A percentile compares a stretch with the other conserved stretches of the same genome.
Evolutionary conservation across 441 rosid genomes (phyloP).

Genomic region (Cnidoscolus chayamansa): DNA sequence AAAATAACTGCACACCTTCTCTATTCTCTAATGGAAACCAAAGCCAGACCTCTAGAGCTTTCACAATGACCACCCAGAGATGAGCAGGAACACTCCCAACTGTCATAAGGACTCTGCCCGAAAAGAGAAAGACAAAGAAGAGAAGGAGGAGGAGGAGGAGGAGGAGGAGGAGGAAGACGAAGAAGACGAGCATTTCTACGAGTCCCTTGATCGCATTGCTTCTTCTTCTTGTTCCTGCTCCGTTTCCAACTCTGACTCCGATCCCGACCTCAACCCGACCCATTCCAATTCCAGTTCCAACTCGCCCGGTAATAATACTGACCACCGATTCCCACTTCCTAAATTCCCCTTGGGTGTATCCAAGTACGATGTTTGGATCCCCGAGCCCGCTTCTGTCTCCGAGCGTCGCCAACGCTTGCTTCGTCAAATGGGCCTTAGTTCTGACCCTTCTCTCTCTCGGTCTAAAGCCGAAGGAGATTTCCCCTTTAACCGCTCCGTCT

Average conservation of each 20-base stretch:
- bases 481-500: slow-evolving; percentile 39
- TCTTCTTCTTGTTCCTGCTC: slow-evolving; percentile 66
- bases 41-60: background rate
- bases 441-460: slow-evolving; percentile 50
- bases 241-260: slow-evolving; percentile 45
- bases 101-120: slow-evolving; percentile 37
- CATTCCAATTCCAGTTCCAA: slow-evolving; percentile 32
- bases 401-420: slow-evolving; percentile 74
- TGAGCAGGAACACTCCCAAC: slow-evolving; percentile 49
- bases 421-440: slow-evolving; percentile 65
- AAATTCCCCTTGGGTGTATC: slow-evolving; percentile 10
- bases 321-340: slow-evolving; percentile 25
- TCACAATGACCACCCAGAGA: slow-evolving; percentile 22
- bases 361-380: slow-evolving; percentile 84
- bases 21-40: background rate
- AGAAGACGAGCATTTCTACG: slow-evolving; percentile 77
- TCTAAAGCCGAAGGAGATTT: slow-evolving; percentile 38
- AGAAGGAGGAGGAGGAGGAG: slow-evolving; percentile 48
- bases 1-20: background rate
- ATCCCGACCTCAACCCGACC: slow-evolving; percentile 34
- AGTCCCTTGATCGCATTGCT: slow-evolving; percentile 83
- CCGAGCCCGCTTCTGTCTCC: slow-evolving; percentile 76
- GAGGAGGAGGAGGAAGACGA: slow-evolving; percentile 43
- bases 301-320: slow-evolving; percentile 49
- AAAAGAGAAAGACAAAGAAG: slow-evolving; percentile 32